These are phyloP conservation scores for Zygosaccharomyces sapae DNA, from an alignment of 1,139 yeast genomes.

Conservation along the genomic window DNA sequence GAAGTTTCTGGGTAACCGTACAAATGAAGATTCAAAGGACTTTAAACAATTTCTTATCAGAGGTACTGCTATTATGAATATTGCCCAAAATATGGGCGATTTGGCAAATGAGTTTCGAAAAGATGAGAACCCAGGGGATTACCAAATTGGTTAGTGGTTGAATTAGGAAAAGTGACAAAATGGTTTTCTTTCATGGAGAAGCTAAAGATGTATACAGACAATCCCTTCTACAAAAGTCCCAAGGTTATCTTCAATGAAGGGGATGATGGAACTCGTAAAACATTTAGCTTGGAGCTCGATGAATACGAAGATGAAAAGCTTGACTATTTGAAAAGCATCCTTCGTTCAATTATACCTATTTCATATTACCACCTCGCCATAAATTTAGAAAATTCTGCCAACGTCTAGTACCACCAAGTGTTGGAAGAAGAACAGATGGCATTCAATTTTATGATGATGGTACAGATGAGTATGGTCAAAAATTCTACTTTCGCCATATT, in stretches of 20 bases:
- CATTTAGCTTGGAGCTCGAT: constrained; percentile 38
- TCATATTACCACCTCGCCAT: constrained; percentile 62
- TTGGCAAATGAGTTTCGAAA: constrained; percentile 22
- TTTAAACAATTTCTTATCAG: constrained; percentile 42
- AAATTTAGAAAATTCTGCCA: constrained; percentile 69
- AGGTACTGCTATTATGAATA: constrained; percentile 45
- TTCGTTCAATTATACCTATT: constrained; percentile 62
- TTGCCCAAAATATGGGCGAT: constrained; percentile 38
- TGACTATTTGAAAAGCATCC: constrained; percentile 59
- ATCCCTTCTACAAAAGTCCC: constrained; percentile 41
- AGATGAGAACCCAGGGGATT: constrained; percentile 5
- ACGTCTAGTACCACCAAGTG: constrained; percentile 62
- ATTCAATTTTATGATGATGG: constrained; percentile 38
- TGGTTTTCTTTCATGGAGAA: constrained; percentile 10
- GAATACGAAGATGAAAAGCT: constrained; percentile 47
- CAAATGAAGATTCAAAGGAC: constrained; percentile 27
- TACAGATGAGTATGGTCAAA: constrained; percentile 45
- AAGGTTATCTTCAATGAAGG: constrained; percentile 34
- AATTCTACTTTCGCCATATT: constrained; percentile 42
- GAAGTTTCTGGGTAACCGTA: constrained; percentile 25
- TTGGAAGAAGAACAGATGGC: constrained; percentile 73
- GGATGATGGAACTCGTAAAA: constrained; percentile 37
- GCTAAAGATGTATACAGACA: constrained; percentile 25
- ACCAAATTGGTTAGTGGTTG: constrained; percentile 2
- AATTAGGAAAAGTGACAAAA: constrained; percentile 6